Evolutionary conservation across 305 asterid genomes (phyloP).

Genomic region (Fraxinus baroniana): DNA sequence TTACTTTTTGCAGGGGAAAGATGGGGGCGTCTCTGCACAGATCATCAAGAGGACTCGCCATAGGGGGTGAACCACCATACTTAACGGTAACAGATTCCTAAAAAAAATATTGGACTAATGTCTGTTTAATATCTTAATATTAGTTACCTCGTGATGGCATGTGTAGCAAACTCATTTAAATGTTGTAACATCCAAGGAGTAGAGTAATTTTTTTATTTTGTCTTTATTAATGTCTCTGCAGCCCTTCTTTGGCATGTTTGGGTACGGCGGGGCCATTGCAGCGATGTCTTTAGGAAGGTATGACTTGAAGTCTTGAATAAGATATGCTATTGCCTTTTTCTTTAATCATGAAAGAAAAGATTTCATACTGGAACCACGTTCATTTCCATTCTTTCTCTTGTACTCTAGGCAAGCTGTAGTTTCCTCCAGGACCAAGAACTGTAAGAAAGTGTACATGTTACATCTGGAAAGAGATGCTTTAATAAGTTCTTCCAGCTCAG

Average conservation of each 20-base stretch:
- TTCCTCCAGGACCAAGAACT: constrained; percentile 61
- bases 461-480: constrained; percentile 68
- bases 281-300: constrained; percentile 85
- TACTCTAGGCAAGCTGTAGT: constrained; percentile 49
- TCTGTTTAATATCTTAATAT: background rate
- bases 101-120: constrained; percentile 6
- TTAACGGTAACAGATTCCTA: constrained; percentile 42
- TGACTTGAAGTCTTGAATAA: constrained; percentile 17
- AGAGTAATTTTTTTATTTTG: constrained; percentile 2
- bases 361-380: background rate
- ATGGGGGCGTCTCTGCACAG: constrained; percentile 78
- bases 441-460: constrained; percentile 52
- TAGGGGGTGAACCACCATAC: constrained; percentile 76
- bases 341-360: constrained; percentile 6
- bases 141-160: background rate
- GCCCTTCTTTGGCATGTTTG: constrained; percentile 91
- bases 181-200: background rate
- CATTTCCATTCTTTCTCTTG: constrained; percentile 14
- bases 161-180: background rate
- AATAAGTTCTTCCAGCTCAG: constrained; percentile 42
- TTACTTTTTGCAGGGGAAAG: constrained; percentile 57
- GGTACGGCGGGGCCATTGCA: constrained; percentile 79
- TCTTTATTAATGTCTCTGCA: constrained; percentile 34
- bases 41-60: constrained; percentile 39
- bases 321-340: constrained; percentile 15